A percentile compares a stretch with the other conserved stretches of the same genome.
Conservation (phyloP, 2,329 filamentous ascomycete genomes). For the Teratosphaeria pseudoeucalypti region DNA sequence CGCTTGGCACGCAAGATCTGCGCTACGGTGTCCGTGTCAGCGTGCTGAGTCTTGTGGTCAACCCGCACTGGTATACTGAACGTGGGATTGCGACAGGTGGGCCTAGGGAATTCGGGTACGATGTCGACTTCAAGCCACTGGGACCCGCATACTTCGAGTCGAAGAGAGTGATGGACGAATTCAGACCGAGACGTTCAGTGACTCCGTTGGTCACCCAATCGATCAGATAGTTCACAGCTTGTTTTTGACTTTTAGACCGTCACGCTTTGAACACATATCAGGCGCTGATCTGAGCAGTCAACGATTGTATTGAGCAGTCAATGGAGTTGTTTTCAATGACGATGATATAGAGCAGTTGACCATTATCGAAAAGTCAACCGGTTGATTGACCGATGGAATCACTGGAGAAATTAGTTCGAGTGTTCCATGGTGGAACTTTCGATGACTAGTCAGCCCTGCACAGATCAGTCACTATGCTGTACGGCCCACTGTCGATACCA, state of each 20-base stretch:
- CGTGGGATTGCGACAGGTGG: constrained; percentile 42
- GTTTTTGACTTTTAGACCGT: too few species aligned
- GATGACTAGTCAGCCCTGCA: not conserved
- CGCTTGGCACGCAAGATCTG: constrained; percentile 45
- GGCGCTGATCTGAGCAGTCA: too few species aligned
- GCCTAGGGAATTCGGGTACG: constrained; percentile 39
- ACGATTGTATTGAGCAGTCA: too few species aligned
- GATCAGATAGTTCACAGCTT: too few species aligned
- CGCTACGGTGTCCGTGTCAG: constrained; percentile 43
- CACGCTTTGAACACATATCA: too few species aligned
- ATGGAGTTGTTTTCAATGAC: too few species aligned
- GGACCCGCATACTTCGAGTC: constrained; percentile 43
- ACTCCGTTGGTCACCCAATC: too few species aligned
- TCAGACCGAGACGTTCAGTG: constrained; percentile 6
- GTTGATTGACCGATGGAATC: too few species aligned
- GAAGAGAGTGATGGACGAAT: constrained; percentile 45
- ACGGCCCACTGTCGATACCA: constrained; percentile 77
- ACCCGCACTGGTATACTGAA: constrained; percentile 43
- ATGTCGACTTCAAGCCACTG: constrained; percentile 40
- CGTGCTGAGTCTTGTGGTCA: constrained; percentile 45
- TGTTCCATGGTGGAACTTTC: too few species aligned
- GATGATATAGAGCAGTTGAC: too few species aligned
- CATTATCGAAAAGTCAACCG: too few species aligned
- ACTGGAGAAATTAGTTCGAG: too few species aligned
- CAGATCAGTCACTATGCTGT: constrained; percentile 7